These are phyloP conservation scores for Myriangium duriaei DNA, from an alignment of 2,329 filamentous ascomycete genomes.

Conservation along the genomic window DNA sequence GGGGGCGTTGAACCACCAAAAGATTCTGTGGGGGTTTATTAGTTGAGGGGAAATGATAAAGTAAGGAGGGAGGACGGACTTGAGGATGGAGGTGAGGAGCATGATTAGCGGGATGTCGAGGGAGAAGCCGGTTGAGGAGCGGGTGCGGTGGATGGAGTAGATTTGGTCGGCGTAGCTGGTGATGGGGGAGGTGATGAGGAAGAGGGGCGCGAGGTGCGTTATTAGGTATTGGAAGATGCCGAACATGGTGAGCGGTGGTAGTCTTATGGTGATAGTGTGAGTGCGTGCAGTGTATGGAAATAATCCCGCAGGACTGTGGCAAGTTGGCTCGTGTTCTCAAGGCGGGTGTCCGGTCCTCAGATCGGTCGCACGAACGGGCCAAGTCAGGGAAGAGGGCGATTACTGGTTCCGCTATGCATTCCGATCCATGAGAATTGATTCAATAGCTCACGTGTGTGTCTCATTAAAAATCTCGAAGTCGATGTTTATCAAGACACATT, in stretches of 20 bases:
- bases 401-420: too few species aligned
- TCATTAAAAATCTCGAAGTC: too few species aligned
- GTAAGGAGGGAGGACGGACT: slow-evolving; percentile 27
- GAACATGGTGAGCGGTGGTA: slow-evolving; percentile 16
- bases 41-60: too few species aligned
- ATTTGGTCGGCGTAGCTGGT: slow-evolving; percentile 58
- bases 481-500: too few species aligned
- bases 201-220: slow-evolving; percentile 25
- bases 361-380: too few species aligned
- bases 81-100: slow-evolving; percentile 51
- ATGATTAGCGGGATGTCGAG: slow-evolving; percentile 56
- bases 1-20: slow-evolving; percentile 53
- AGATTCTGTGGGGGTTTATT: slow-evolving; percentile 39
- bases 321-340: too few species aligned
- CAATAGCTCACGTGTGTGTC: too few species aligned
- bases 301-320: too few species aligned
- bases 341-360: too few species aligned
- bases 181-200: slow-evolving; percentile 48
- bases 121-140: slow-evolving; percentile 51
- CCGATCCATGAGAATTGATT: too few species aligned
- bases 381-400: too few species aligned
- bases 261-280: not conserved
- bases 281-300: too few species aligned
- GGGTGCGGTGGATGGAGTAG: slow-evolving; percentile 47
- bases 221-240: slow-evolving; percentile 22